Base-by-base conservation (phyloP, 1,284 basidiomycete genomes). In the Lignosus rhinocerotis region DNA sequence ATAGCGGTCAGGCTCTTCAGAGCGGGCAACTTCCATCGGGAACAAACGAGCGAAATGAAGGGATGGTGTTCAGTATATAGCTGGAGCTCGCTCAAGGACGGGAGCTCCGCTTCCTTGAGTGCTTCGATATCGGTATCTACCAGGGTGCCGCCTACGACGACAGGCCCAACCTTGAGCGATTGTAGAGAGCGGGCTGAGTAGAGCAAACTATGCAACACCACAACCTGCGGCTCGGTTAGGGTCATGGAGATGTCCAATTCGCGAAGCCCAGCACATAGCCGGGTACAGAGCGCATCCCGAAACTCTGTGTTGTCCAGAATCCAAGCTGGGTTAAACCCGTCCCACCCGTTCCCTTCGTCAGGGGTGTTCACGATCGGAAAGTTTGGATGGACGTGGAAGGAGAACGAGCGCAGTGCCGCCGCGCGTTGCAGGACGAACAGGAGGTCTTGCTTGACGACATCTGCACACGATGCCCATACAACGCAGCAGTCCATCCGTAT, bases 161-260 rank as follows among this genome's bases (percentile, higher is more conserved):
- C 45, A 9, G 47, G 41, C 1, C 50, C 45, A 2, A 63, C 36
- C 38, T 53, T 59, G 31, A 63, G 50, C 4, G 43, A 47, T 6
- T n/a, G 16, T 6, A 63, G 46, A 1, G 21, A 11, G 16, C n/a
- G 25, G 3, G 58, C 45, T 14, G 36, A 36, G 6, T 55, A 53
- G 3, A 62, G 53, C 12, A 60, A 42, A 8, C n/a, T 25, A 19
- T 63, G 58, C 3, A 60, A 38, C 25, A 42, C 51, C 9, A 36
- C 30, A 31, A 47, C 31, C 25, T 56, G 36, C 6, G 30, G 25
- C 11, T 49, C 42, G 19, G 38, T 25, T n/a, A 60, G 42, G 1
- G 49, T 21, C 46, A 60, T 46, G n/a, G 58, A 51, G 32, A 63
- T 53, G 17, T 60, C 58, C 11, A 63, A 46, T 25, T 55, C 55